Evolutionary conservation across 164 flowering plant species (phyloP).

Genomic region (Aristolochia californica): DNA sequence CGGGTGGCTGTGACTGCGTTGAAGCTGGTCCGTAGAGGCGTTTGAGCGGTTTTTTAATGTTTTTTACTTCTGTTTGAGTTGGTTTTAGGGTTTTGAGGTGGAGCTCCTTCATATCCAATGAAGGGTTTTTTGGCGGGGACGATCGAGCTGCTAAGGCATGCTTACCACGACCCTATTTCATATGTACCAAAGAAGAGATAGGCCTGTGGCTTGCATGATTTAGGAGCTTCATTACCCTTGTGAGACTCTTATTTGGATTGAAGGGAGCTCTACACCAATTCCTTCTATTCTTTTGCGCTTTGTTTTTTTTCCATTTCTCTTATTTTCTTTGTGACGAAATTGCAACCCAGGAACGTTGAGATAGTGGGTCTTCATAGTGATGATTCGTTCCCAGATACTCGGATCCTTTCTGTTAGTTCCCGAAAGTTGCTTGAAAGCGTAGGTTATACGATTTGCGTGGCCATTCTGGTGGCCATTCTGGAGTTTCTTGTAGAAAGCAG

Average conservation of each 20-base stretch:
- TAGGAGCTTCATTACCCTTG: slow-evolving; percentile 23
- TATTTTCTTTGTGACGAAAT: not conserved
- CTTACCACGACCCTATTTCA: slow-evolving; percentile 5
- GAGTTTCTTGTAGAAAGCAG: no score
- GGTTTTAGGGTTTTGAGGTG: not conserved
- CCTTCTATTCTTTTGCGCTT: not conserved
- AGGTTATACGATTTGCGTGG: no score
- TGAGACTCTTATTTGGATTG: slow-evolving; percentile 29
- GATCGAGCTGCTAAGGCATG: slow-evolving; percentile 6
- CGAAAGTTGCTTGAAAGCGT: no score
- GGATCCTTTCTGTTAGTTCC: no score
- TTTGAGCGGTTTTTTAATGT: no score
- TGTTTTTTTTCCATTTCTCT: not conserved
- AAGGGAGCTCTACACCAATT: slow-evolving; percentile 30
- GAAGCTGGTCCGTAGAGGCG: no score
- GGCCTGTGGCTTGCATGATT: slow-evolving; percentile 28
- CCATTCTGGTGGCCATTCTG: no score
- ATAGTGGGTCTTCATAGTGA: no score
- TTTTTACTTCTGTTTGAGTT: no score
- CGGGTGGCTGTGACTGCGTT: not conserved
- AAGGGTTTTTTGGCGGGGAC: not conserved
- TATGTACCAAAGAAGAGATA: slow-evolving; percentile 8
- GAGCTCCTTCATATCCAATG: slow-evolving; percentile 4
- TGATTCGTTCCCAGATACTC: no score
- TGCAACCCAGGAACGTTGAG: no score